A percentile compares a stretch with the other conserved stretches of the same genome.
Evolutionary conservation across 177 flowering plant species (phyloP).

Genomic region (Tripterygium wilfordii): DNA sequence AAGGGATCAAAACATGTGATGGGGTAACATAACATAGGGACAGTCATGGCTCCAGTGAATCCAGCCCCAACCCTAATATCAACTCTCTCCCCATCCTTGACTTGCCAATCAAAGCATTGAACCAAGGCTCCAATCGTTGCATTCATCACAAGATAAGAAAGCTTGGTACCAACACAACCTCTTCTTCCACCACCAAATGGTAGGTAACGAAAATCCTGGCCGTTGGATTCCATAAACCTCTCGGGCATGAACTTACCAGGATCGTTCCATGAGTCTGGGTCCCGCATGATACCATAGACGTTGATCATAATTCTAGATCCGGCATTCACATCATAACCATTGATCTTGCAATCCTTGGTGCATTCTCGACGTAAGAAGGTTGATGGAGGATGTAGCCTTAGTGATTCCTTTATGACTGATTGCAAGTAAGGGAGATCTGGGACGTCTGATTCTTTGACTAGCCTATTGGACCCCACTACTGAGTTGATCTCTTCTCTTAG

Average conservation of each 20-base stretch:
- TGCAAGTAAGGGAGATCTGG: conserved; percentile 19
- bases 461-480: conserved; percentile 11
- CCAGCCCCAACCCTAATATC: conserved; percentile 22
- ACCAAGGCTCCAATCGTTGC: conserved; percentile 13
- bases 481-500: conserved; percentile 17
- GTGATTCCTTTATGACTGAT: conserved; percentile 16
- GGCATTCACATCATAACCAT: conserved; percentile 13
- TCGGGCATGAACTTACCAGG: conserved; percentile 16
- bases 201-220: conserved; percentile 14
- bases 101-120: conserved; percentile 29
- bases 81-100: conserved; percentile 11
- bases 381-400: conserved; percentile 18
- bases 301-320: conserved; percentile 9
- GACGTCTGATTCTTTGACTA: conserved; percentile 22
- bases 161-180: conserved; percentile 11
- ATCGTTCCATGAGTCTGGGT: conserved; percentile 14
- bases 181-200: conserved; percentile 24
- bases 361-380: conserved; percentile 6
- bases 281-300: conserved; percentile 15
- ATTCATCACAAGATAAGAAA: conserved; percentile 5
- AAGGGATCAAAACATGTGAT: conserved; percentile 22
- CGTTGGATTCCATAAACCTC: conserved; percentile 14
- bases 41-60: conserved; percentile 29
- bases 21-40: conserved; percentile 19
- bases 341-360: conserved; percentile 12